Evolutionary conservation across 805 yeast genomes (phyloP).

Genomic region (Maudiozyma pseudohumilis): DNA sequence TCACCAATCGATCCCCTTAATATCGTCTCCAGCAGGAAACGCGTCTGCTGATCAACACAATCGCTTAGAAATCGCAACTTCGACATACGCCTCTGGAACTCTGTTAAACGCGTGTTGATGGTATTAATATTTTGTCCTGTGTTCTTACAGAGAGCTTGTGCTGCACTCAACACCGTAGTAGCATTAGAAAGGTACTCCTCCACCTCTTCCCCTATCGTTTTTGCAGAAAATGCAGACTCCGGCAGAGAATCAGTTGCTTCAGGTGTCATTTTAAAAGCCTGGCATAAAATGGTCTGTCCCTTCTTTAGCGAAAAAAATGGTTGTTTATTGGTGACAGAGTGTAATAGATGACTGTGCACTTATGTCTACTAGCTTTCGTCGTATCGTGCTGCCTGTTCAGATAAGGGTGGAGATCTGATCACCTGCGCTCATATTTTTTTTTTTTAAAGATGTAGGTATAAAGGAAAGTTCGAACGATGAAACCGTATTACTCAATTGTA

Average conservation of each 20-base stretch:
- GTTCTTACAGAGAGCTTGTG: constrained; percentile 41
- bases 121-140: constrained; percentile 29
- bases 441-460: too few species aligned
- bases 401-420: too few species aligned
- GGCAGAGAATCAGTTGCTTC: not conserved
- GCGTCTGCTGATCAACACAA: constrained; percentile 40
- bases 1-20: constrained; percentile 25
- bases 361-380: too few species aligned
- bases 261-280: too few species aligned
- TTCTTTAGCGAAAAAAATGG: too few species aligned
- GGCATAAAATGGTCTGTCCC: too few species aligned
- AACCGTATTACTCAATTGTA: too few species aligned
- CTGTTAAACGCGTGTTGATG: not conserved
- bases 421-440: too few species aligned
- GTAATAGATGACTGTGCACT: too few species aligned
- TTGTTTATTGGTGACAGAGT: too few species aligned
- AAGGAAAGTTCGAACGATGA: too few species aligned
- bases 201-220: not conserved
- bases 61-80: constrained; percentile 36
- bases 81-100: constrained; percentile 1
- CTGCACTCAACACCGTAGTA: constrained; percentile 34
- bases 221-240: not conserved
- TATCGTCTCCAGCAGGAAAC: constrained; percentile 29
- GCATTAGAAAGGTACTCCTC: not conserved
- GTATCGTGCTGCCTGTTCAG: too few species aligned